Percentiles rank a stretch among this genome's conserved stretches.
These are phyloP conservation scores for Ogataea methylovora DNA, from an alignment of 805 yeast genomes.

Conservation along the genomic window DNA sequence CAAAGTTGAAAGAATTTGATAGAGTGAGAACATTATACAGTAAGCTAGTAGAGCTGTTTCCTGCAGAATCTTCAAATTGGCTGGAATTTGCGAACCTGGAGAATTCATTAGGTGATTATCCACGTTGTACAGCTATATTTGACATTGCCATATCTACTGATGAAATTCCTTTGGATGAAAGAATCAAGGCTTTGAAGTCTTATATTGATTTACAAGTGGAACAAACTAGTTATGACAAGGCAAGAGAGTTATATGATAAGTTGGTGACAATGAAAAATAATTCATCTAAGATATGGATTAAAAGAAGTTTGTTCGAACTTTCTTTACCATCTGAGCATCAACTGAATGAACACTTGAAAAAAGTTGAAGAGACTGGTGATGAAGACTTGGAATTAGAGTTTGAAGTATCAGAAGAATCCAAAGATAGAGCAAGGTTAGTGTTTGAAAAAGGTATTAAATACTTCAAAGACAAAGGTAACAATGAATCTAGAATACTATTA, in stretches of 20 bases:
- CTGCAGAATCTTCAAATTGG: constrained; percentile 42
- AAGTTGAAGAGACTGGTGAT: constrained; percentile 24
- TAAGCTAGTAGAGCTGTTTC: constrained; percentile 47
- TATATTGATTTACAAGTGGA: constrained; percentile 58
- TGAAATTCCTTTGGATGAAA: constrained; percentile 2
- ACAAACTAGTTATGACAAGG: constrained; percentile 47
- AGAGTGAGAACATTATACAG: constrained; percentile 69
- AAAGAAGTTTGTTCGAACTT: constrained; percentile 65
- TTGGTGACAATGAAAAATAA: constrained; percentile 25
- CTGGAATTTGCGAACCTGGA: constrained; percentile 64
- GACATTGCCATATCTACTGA: constrained; percentile 35
- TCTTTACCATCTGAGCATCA: constrained; percentile 53
- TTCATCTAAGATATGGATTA: constrained; percentile 46
- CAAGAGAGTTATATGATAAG: constrained; percentile 42
- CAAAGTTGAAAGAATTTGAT: constrained; percentile 66
- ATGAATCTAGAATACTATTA: constrained; percentile 39
- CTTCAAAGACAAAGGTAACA: constrained; percentile 28
- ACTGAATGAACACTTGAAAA: constrained; percentile 25
- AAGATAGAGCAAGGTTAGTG: constrained; percentile 39
- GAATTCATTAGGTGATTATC: constrained; percentile 54
- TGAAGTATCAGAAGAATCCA: constrained; percentile 35
- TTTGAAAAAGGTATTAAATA: constrained; percentile 44
- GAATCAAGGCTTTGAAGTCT: constrained; percentile 7
- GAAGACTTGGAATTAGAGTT: constrained; percentile 44
- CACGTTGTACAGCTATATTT: constrained; percentile 58